Evolutionary conservation across 2,329 filamentous ascomycete genomes (phyloP).

Genomic region (Akanthomyces dipterigenus): DNA sequence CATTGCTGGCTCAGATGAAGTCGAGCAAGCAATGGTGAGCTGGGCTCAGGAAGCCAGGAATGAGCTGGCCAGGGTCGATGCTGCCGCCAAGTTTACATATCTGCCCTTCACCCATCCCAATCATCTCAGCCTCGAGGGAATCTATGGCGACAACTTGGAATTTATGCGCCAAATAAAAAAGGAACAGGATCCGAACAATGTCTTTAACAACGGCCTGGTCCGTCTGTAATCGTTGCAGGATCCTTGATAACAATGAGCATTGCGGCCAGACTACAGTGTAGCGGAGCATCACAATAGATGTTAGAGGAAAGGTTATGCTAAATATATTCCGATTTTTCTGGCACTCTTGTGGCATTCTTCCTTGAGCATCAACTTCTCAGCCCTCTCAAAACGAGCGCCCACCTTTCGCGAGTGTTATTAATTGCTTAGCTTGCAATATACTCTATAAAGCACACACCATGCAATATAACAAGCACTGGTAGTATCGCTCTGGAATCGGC

Average conservation of each 20-base stretch:
- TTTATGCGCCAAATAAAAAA: constrained; percentile 21
- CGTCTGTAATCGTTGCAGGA: not conserved
- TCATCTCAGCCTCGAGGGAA: constrained; percentile 20
- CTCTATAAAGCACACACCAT: not conserved
- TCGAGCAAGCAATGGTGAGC: constrained; percentile 17
- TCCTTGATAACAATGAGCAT: not conserved
- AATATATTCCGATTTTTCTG: too few species aligned
- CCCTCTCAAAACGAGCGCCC: not conserved
- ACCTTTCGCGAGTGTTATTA: not conserved
- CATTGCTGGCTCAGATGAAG: constrained; percentile 17
- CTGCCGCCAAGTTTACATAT: constrained; percentile 24
- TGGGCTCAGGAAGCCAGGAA: constrained; percentile 21
- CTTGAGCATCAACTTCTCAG: too few species aligned
- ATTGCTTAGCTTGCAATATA: not conserved
- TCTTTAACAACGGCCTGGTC: constrained; percentile 22
- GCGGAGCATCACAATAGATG: too few species aligned
- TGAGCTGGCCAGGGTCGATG: constrained; percentile 18
- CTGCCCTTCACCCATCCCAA: constrained; percentile 23
- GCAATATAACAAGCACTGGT: not conserved
- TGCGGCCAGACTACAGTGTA: too few species aligned
- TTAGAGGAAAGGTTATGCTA: too few species aligned
- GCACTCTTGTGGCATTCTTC: too few species aligned
- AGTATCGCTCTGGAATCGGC: not conserved
- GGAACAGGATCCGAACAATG: constrained; percentile 28
- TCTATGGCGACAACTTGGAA: constrained; percentile 24